Conservation (phyloP, 2,329 filamentous ascomycete species). For the Fusarium sp. region DNA sequence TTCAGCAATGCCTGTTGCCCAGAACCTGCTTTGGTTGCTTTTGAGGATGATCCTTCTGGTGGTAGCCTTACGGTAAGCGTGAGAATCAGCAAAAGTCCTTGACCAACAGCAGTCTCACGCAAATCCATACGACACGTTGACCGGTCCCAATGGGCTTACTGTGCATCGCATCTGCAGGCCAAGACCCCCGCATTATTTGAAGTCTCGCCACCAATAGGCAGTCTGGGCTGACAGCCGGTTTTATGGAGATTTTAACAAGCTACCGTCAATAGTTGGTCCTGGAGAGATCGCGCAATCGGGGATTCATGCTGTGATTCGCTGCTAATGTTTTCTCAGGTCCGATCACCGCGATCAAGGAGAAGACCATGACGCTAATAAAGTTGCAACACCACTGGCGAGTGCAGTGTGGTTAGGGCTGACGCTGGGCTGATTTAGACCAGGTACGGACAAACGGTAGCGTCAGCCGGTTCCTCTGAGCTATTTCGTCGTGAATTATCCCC, state of each 20-base stretch:
- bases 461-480: no score
- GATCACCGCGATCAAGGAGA: not conserved
- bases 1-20: not conserved
- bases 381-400: not conserved
- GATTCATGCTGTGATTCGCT: not conserved
- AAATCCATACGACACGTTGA: slow-evolving; percentile 6
- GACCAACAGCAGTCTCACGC: not conserved
- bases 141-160: slow-evolving; percentile 24
- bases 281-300: not conserved
- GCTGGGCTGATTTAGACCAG: not conserved
- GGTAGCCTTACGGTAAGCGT: slow-evolving; percentile 10
- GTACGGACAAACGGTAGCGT: not conserved
- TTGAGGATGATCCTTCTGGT: not conserved
- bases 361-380: slow-evolving; percentile 7
- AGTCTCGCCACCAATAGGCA: slow-evolving; percentile 1
- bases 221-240: not conserved
- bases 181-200: slow-evolving; percentile 5
- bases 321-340: not conserved
- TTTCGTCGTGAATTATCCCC: not conserved
- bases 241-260: not conserved
- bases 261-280: not conserved
- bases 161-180: slow-evolving; percentile 9
- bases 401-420: not conserved
- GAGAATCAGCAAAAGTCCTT: not conserved
- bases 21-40: not conserved